Conservation (phyloP, 768 basidiomycete species). For the Inosperma sp. region DNA sequence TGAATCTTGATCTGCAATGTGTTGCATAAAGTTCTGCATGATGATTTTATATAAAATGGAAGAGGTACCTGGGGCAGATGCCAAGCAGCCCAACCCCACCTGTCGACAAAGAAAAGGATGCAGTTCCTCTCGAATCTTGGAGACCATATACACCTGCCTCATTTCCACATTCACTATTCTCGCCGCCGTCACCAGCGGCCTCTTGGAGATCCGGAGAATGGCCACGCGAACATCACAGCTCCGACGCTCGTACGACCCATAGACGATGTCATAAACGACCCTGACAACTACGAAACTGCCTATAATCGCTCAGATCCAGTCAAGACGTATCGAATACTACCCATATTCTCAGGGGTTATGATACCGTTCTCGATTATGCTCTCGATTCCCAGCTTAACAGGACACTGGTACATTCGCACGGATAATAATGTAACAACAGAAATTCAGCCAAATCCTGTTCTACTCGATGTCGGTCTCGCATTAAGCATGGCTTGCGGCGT, state of each 20-base stretch:
- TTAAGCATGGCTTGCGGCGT: constrained; percentile 67
- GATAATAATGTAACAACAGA: constrained; percentile 42
- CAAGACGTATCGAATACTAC: constrained; percentile 52
- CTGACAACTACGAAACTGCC: not conserved
- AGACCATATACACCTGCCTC: not conserved
- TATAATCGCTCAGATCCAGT: not conserved
- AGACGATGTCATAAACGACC: not conserved
- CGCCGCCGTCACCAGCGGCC: not conserved
- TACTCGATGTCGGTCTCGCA: constrained; percentile 57
- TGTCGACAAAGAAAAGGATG: no score
- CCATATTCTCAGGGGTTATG: constrained; percentile 62
- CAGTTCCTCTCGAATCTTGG: no score
- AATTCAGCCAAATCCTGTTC: constrained; percentile 45
- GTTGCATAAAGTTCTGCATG: no score
- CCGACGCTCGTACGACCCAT: not conserved
- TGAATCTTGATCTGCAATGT: no score
- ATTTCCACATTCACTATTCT: not conserved
- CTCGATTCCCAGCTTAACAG: constrained; percentile 76
- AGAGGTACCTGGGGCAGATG: no score
- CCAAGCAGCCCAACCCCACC: not conserved
- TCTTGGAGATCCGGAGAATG: not conserved
- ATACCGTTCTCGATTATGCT: constrained; percentile 79
- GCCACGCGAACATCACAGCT: not conserved
- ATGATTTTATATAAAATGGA: no score
- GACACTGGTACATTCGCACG: constrained; percentile 67